Base-by-base conservation (phyloP, 2,329 filamentous ascomycete genomes). In the Xylaria sp. region DNA sequence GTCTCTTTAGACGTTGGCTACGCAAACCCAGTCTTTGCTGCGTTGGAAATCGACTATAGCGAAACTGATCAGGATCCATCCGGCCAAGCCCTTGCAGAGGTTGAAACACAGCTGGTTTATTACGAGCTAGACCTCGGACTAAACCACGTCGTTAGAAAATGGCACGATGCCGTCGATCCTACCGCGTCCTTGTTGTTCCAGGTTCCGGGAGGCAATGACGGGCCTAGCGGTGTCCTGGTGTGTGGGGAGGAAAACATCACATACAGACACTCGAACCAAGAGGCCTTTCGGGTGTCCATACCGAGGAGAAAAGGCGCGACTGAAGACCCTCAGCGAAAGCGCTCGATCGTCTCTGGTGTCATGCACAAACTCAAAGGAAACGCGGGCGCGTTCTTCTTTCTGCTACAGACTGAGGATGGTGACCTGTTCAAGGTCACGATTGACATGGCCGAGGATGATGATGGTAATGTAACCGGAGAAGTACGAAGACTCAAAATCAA, bases 391-490 rank as follows among this genome's bases (percentile, higher is more conserved):
- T 99, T 99, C 76, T 99, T 99, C 78, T 96, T 97, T 71, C 83
- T 99, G 2, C 77, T 99, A 0, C 94, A 99, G 71, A 92, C 90
- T 0, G 94, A 99, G 53, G 95, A 99, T 70, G 94, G 94, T n/a
- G 95, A 99, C 71, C 79, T 99, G 6, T 97, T 99, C 81, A 97
- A 97, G 71, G 83, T 97, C 45, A 97, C 89, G 0, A 86, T 99
- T 56, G 92, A 97, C 60, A 93, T 97, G 86, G 82, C 87, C 8
- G 88, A 92, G 63, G 90, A 96, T 64, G 84, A 88, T 1, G 84
- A 89, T 43, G 91, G 89, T 11, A 87, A 91, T 55, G 79, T 87
- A 1, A 93, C 90, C 0, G 89, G 89, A 24, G 90, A 94, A 67
- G 92, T 97, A 1, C 84, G 84, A 65, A 82, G 87, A 54, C 77